Conservation (phyloP, 2,329 filamentous ascomycete genomes). For the Geosmithia morbida region DNA sequence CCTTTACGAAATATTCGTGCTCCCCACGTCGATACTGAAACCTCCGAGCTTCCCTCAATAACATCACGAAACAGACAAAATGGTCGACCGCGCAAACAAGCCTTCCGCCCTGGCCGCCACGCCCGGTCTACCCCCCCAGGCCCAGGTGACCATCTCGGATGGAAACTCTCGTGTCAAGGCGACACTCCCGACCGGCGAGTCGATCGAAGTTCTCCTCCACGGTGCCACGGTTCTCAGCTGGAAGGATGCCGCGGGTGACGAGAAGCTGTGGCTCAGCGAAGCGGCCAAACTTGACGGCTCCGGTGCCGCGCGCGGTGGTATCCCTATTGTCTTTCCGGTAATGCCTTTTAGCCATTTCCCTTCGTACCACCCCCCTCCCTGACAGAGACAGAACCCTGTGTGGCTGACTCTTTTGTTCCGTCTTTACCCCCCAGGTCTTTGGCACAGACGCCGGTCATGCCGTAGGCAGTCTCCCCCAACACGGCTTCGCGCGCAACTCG, state of each 20-base stretch:
- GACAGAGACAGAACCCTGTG: not conserved
- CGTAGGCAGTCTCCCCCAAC: constrained; percentile 73
- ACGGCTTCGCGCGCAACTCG: constrained; percentile 84
- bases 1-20: not conserved
- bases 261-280: constrained; percentile 79
- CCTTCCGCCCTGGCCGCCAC: constrained; percentile 63
- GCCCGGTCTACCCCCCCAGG: constrained; percentile 57
- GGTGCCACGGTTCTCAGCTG: constrained; percentile 89
- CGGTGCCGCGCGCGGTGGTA: constrained; percentile 81
- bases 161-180: constrained; percentile 63
- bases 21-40: not conserved
- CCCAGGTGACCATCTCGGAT: constrained; percentile 61
- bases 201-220: constrained; percentile 71
- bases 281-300: constrained; percentile 69
- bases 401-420: not conserved
- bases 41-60: not conserved
- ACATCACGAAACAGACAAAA: constrained; percentile 13
- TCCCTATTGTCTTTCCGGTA: constrained; percentile 89
- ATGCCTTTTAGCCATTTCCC: too few relatives aligned
- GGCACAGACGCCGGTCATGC: constrained; percentile 64
- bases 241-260: constrained; percentile 65
- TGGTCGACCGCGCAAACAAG: constrained; percentile 79
- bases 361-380: not conserved
- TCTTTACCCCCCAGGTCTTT: constrained; percentile 56
- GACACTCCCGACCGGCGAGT: constrained; percentile 72